These are phyloP conservation scores for Epichloe festucae DNA, from an alignment of 2,329 filamentous ascomycete species.

Conservation along the genomic window DNA sequence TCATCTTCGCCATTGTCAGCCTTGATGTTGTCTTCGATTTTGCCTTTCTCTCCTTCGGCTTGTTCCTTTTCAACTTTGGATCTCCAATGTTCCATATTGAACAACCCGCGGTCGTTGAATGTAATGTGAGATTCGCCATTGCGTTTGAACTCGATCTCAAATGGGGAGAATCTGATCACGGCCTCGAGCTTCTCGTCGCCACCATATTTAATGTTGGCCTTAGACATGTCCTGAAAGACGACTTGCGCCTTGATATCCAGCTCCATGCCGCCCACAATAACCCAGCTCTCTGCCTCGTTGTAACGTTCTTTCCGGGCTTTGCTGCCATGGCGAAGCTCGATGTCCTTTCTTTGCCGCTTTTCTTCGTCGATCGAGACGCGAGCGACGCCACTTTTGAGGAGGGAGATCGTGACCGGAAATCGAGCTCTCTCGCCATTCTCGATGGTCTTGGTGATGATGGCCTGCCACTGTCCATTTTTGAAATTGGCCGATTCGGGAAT, in stretches of 20 bases:
- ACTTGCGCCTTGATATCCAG: slow-evolving; percentile 60
- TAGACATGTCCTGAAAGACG: slow-evolving; percentile 48
- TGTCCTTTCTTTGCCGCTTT: slow-evolving; percentile 75
- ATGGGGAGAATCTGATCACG: slow-evolving; percentile 70
- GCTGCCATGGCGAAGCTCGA: slow-evolving; percentile 76
- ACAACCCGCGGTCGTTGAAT: slow-evolving; percentile 75
- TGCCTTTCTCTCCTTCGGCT: slow-evolving; percentile 41
- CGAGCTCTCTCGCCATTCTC: slow-evolving; percentile 53
- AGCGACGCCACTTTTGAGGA: slow-evolving; percentile 79
- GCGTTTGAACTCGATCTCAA: slow-evolving; percentile 74
- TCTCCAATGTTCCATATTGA: slow-evolving; percentile 95
- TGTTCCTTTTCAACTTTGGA: slow-evolving; percentile 68
- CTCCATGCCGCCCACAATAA: slow-evolving; percentile 68
- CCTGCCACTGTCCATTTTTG: slow-evolving; percentile 67
- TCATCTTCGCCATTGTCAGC: slow-evolving; percentile 51
- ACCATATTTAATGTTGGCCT: slow-evolving; percentile 70
- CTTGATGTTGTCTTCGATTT: slow-evolving; percentile 30
- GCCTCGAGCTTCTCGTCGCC: slow-evolving; percentile 65
- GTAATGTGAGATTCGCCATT: slow-evolving; percentile 72
- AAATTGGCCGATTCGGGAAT: slow-evolving; percentile 59
- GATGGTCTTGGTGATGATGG: slow-evolving; percentile 69
- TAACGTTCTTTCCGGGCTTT: slow-evolving; percentile 82
- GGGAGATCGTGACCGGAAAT: slow-evolving; percentile 73
- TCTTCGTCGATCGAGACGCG: slow-evolving; percentile 87
- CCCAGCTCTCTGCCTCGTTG: slow-evolving; percentile 80